Conservation (phyloP, 306 rosid genomes). For the Vigna nakashimae region DNA sequence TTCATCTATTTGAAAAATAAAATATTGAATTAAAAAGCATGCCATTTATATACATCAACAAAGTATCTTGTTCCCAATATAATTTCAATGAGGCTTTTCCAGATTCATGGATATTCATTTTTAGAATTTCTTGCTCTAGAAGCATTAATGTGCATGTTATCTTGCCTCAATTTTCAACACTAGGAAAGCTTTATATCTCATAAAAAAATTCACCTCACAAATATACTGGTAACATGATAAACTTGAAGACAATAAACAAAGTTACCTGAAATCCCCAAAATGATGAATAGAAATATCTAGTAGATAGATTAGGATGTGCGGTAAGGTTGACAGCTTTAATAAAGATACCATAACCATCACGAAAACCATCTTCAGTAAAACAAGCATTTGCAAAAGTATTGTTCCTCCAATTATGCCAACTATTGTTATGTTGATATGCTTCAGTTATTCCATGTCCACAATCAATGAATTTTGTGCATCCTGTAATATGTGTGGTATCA, state of each 20-base stretch:
- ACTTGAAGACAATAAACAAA: constrained; percentile 16
- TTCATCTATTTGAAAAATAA: constrained; percentile 20
- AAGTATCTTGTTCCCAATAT: neutral
- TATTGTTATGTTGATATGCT: neutral
- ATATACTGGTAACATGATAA: neutral
- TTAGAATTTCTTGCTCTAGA: constrained; percentile 20
- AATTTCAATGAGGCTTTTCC: neutral
- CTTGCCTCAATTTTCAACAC: constrained; percentile 16
- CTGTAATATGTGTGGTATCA: accelerated
- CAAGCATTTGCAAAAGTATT: constrained; percentile 48
- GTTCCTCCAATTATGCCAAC: neutral
- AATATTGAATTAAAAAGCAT: neutral
- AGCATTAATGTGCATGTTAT: constrained; percentile 2
- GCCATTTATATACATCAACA: neutral
- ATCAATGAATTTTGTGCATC: constrained; percentile 60
- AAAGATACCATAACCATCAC: constrained; percentile 61
- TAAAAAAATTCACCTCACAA: constrained; percentile 18
- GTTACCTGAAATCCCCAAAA: constrained; percentile 95
- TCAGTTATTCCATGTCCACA: constrained; percentile 60
- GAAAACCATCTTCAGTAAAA: constrained; percentile 48
- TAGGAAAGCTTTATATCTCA: neutral
- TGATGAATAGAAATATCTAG: constrained; percentile 71
- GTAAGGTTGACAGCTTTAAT: constrained; percentile 64
- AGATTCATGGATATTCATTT: neutral
- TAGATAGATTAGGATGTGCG: constrained; percentile 43